Conservation (phyloP, 352 stramenopile species). For the Globisporangium polare region DNA sequence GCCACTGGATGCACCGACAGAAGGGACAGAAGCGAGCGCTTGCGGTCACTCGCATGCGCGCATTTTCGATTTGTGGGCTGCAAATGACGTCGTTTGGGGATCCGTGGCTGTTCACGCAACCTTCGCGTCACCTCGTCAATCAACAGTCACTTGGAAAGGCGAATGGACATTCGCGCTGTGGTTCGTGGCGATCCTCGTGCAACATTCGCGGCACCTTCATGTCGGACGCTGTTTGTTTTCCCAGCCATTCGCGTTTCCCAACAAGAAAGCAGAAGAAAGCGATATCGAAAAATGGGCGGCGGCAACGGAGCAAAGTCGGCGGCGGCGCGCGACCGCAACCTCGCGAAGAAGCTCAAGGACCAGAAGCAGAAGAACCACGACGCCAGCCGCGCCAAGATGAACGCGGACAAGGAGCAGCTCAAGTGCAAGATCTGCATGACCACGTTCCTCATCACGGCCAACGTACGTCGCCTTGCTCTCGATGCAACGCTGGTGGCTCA, state of each 20-base stretch:
- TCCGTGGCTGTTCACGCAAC: background rate
- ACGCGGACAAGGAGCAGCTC: slow-evolving; percentile 62
- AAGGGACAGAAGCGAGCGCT: background rate
- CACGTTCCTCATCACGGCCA: slow-evolving; percentile 84
- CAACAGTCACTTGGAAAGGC: background rate
- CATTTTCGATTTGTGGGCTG: background rate
- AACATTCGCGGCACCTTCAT: background rate
- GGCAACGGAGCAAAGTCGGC: slow-evolving; percentile 82
- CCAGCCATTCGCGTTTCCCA: background rate
- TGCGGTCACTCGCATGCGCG: background rate
- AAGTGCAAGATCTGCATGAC: slow-evolving; percentile 90
- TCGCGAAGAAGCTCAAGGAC: slow-evolving; percentile 84
- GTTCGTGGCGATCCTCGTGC: background rate
- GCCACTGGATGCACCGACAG: background rate
- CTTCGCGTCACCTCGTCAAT: background rate
- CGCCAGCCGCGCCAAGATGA: slow-evolving; percentile 82
- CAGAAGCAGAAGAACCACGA: slow-evolving; percentile 76
- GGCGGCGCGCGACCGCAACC: slow-evolving; percentile 78
- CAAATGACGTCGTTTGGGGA: background rate
- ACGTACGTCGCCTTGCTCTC: slow-evolving; percentile 35
- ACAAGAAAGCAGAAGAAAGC: background rate
- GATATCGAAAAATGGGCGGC: slow-evolving; percentile 55
- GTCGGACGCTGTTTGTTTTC: background rate
- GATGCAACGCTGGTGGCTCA: background rate
- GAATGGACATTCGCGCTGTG: slow-evolving; percentile 2